Evolutionary conservation across 371 early-diverging fungal genomes (phyloP), one percentile per base, ranked within the genome.

Genomic region (Fennellomyces sp.): DNA sequence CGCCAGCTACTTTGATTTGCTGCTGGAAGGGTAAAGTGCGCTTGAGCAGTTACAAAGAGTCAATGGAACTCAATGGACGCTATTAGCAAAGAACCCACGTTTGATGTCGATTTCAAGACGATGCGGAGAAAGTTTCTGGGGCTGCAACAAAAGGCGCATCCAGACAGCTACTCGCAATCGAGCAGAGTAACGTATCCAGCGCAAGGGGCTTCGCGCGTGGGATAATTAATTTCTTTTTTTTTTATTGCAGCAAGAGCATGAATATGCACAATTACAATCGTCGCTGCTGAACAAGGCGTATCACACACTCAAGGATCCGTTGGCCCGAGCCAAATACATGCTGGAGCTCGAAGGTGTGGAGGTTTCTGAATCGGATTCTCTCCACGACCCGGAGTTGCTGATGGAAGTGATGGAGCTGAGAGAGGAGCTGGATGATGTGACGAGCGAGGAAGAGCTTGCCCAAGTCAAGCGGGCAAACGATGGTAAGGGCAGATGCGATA

Each of bases 271-370:
- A 41, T 70, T 81, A 19, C 94, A 93, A 59, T 94, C 94, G 0
- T 82, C 92, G 5, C 82, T 89, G 61, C 79, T 92, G 49, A 95
- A 95, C 82, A 93, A 94, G 67, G 96, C 93, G 3, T 94, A 93
- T 60, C 75, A 91, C 21, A 87, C 90, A 11, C 71, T 95, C 21
- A 76, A 83, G 47, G 90, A 92, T 38, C 96, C 94, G 11, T 78
- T 95, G 13, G 66, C 80, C 4, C 80, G 96, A 17, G 94, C 96
- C 8, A 82, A 88, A 58, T 95, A 95, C 49, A 76, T 95, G 62
- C 76, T 95, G 19, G 71, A 81, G 23, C 73, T 91, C 49, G 53
- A 82, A 25, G 87, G 85, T 8, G 57, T 77, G 0, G 72, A 80
- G 29, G 76, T 94, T 12, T 78, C 73, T 21, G 94, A 94, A 69